Evolutionary conservation across 2,329 filamentous ascomycete genomes (phyloP).

Genomic region (Aspergillus sp.): DNA sequence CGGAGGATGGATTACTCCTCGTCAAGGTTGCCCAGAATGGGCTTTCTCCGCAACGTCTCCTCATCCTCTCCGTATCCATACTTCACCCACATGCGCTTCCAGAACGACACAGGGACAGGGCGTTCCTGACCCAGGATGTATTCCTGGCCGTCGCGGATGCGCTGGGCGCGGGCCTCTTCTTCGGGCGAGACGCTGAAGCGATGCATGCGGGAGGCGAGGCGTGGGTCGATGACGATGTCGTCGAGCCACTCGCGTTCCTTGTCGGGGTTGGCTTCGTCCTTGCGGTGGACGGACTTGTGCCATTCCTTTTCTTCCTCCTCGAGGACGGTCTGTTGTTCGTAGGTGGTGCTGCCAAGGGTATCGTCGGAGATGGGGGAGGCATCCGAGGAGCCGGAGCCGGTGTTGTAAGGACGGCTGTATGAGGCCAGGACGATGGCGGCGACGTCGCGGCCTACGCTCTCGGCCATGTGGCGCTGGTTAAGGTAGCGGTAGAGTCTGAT

Average conservation of each 20-base stretch:
- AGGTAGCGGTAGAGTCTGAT: slow-evolving; percentile 85
- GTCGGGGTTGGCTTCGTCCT: slow-evolving; percentile 50
- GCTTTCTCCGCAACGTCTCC: slow-evolving; percentile 39
- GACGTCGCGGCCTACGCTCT: slow-evolving; percentile 82
- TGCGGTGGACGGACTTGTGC: slow-evolving; percentile 75
- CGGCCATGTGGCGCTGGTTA: slow-evolving; percentile 77
- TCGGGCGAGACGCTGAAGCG: slow-evolving; percentile 70
- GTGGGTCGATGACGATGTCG: slow-evolving; percentile 71
- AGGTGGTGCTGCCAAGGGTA: slow-evolving; percentile 32
- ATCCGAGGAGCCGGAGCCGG: slow-evolving; percentile 27
- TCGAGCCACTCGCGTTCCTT: slow-evolving; percentile 75
- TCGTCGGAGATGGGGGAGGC: slow-evolving; percentile 19
- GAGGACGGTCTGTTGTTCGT: slow-evolving; percentile 68
- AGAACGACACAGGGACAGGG: slow-evolving; percentile 37
- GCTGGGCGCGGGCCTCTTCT: slow-evolving; percentile 67
- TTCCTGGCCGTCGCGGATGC: slow-evolving; percentile 65
- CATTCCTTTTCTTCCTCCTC: slow-evolving; percentile 75
- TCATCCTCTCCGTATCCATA: slow-evolving; percentile 47
- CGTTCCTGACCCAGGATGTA: slow-evolving; percentile 66
- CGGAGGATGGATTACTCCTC: slow-evolving; percentile 29
- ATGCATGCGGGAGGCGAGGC: slow-evolving; percentile 78
- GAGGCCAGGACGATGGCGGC: slow-evolving; percentile 74
- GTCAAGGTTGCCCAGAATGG: slow-evolving; percentile 44
- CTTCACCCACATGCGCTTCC: slow-evolving; percentile 43
- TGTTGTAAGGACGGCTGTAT: slow-evolving; percentile 43